These are phyloP conservation scores for Dimocarpus longan DNA, from an alignment of 345 rosid genomes.

Conservation along the genomic window DNA sequence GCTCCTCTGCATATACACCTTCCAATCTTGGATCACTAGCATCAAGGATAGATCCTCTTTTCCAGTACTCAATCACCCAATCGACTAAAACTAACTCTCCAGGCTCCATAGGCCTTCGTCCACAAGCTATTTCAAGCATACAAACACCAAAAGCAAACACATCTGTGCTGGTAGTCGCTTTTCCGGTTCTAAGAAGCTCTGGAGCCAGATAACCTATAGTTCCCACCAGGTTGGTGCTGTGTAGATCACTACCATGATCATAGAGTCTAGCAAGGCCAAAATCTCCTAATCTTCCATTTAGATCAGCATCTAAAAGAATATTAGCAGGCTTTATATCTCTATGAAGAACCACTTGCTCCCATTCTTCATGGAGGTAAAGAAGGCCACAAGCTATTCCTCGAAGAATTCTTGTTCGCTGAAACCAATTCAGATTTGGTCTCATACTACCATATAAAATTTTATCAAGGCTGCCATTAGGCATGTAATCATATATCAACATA, in stretches of 20 bases:
- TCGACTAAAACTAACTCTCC: constrained; percentile 37
- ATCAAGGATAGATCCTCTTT: constrained; percentile 19
- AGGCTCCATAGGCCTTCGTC: constrained; percentile 43
- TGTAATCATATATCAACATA: constrained; percentile 49
- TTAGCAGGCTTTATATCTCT: constrained; percentile 49
- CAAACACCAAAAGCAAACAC: constrained; percentile 49
- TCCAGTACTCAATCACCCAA: constrained; percentile 32
- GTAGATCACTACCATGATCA: constrained; percentile 40
- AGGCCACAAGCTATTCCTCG: constrained; percentile 41
- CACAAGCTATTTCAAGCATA: constrained; percentile 53
- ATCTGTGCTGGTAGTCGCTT: constrained; percentile 41
- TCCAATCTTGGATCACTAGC: constrained; percentile 16
- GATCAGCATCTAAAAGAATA: constrained; percentile 35
- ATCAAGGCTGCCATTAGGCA: constrained; percentile 50
- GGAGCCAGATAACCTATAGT: constrained; percentile 56
- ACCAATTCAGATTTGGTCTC: constrained; percentile 31
- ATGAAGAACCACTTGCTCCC: constrained; percentile 51
- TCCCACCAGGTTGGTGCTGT: constrained; percentile 35
- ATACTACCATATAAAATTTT: constrained; percentile 26
- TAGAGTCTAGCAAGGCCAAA: constrained; percentile 44
- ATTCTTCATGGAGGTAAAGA: constrained; percentile 43
- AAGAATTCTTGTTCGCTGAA: constrained; percentile 42
- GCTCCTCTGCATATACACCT: constrained; percentile 28
- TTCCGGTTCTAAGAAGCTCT: constrained; percentile 42
- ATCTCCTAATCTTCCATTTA: constrained; percentile 47